Conservation (phyloP, 441 rosid genomes). For the Pelargonium fulgidum region DNA sequence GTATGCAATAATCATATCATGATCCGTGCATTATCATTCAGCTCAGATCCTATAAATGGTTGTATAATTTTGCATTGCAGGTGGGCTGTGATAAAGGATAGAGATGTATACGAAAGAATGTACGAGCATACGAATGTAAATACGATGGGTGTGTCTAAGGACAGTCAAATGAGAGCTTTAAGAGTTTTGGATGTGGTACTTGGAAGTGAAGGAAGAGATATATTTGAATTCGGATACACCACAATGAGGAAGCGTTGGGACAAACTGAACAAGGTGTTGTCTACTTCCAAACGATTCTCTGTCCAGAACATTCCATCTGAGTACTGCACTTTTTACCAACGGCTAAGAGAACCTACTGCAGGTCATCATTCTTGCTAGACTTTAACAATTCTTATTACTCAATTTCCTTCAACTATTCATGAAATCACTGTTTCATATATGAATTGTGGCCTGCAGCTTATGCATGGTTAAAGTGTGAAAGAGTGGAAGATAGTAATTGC, state of each 20-base stretch:
- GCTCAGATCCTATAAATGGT: too few species aligned
- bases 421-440: too few species aligned
- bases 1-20: not conserved
- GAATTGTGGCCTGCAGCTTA: slow-evolving; percentile 32
- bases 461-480: slow-evolving; percentile 67
- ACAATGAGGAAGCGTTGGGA: slow-evolving; percentile 48
- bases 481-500: slow-evolving; percentile 42
- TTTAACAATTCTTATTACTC: too few species aligned
- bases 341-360: slow-evolving; percentile 37
- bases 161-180: slow-evolving; percentile 42
- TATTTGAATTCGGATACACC: slow-evolving; percentile 37
- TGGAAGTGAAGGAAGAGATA: slow-evolving; percentile 19
- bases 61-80: slow-evolving; percentile 17
- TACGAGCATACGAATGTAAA: not conserved
- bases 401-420: too few species aligned
- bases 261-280: slow-evolving; percentile 23
- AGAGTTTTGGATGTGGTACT: slow-evolving; percentile 36
- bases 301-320: slow-evolving; percentile 33
- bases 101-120: slow-evolving; percentile 43
- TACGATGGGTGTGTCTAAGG: slow-evolving; percentile 35
- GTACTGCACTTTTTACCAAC: slow-evolving; percentile 32
- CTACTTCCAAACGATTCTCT: slow-evolving; percentile 38
- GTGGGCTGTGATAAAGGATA: slow-evolving; percentile 52
- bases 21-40: too few species aligned
- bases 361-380: slow-evolving; percentile 21